Conservation (phyloP, 2,329 filamentous ascomycete genomes). For the Cryphonectria nitschkei region DNA sequence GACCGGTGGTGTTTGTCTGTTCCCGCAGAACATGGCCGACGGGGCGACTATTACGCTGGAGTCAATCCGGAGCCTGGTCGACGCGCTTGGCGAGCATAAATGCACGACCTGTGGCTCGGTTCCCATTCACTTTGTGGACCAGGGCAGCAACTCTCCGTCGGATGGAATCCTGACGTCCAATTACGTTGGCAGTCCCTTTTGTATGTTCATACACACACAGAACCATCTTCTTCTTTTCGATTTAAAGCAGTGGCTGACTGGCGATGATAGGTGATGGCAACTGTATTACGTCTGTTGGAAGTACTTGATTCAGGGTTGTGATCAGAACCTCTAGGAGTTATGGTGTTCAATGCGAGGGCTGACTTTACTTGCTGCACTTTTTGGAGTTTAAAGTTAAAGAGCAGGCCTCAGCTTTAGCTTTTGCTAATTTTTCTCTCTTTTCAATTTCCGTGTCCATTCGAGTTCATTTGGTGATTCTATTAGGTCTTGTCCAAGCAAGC, state of each 20-base stretch:
- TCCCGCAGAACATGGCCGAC: constrained; percentile 7
- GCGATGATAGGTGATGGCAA: neutral
- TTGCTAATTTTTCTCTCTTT: no score
- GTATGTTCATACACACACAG: neutral
- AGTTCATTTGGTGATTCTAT: neutral
- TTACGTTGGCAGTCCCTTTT: neutral
- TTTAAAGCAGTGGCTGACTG: neutral
- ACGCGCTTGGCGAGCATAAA: neutral
- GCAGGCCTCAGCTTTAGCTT: neutral
- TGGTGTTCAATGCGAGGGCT: neutral
- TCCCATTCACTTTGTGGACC: constrained; percentile 9
- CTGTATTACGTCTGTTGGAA: neutral
- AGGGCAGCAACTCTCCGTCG: constrained; percentile 6
- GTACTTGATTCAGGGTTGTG: neutral
- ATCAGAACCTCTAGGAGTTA: neutral
- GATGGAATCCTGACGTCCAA: constrained; percentile 6
- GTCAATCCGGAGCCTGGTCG: constrained; percentile 1
- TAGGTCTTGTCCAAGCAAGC: neutral
- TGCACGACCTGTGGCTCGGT: constrained; percentile 6
- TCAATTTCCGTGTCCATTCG: neutral
- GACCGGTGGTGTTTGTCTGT: neutral
- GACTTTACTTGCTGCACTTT: neutral
- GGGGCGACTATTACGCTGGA: neutral
- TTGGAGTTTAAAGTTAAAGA: neutral
- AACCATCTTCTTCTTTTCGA: neutral